These are phyloP conservation scores for Scheffersomyces stambukii DNA, from an alignment of 1,139 yeast species.

Conservation along the genomic window DNA sequence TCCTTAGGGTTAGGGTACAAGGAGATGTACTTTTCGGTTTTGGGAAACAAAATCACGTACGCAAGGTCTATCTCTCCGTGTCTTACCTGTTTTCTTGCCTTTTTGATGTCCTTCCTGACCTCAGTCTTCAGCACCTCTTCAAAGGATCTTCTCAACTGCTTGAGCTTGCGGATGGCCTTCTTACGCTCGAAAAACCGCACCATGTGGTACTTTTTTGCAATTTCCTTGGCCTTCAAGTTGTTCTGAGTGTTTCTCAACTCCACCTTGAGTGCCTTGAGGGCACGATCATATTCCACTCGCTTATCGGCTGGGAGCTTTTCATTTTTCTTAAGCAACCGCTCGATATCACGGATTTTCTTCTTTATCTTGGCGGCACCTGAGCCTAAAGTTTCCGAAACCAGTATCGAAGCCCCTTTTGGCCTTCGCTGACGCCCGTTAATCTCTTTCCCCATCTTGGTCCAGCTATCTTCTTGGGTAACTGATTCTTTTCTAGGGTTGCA, in stretches of 20 bases:
- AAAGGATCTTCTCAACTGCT: constrained; percentile 52
- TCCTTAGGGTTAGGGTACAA: constrained; percentile 51
- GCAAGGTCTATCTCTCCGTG: constrained; percentile 71
- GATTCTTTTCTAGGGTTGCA: no score
- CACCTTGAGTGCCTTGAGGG: constrained; percentile 63
- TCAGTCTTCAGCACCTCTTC: constrained; percentile 37
- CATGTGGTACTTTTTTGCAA: constrained; percentile 86
- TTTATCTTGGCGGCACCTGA: constrained; percentile 55
- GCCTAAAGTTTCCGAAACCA: constrained; percentile 28
- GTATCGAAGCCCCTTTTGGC: constrained; percentile 13
- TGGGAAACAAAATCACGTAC: constrained; percentile 76
- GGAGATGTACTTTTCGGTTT: constrained; percentile 74
- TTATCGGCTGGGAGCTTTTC: constrained; percentile 71
- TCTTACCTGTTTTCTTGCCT: constrained; percentile 46
- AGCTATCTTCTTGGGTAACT: no score
- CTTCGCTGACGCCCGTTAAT: constrained; percentile 7
- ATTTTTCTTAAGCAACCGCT: constrained; percentile 56
- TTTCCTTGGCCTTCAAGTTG: constrained; percentile 49
- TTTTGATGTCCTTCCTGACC: constrained; percentile 50
- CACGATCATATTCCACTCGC: constrained; percentile 79
- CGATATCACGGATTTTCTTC: constrained; percentile 83
- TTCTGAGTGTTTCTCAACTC: constrained; percentile 59
- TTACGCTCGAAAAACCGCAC: constrained; percentile 87
- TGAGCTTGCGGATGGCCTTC: constrained; percentile 76
- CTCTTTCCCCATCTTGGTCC: no score